A percentile compares a stretch with the other conserved stretches of the same genome.
These are phyloP conservation scores for Colletotrichum gloeosporioides DNA, from an alignment of 2,329 filamentous ascomycete genomes.

Conservation along the genomic window DNA sequence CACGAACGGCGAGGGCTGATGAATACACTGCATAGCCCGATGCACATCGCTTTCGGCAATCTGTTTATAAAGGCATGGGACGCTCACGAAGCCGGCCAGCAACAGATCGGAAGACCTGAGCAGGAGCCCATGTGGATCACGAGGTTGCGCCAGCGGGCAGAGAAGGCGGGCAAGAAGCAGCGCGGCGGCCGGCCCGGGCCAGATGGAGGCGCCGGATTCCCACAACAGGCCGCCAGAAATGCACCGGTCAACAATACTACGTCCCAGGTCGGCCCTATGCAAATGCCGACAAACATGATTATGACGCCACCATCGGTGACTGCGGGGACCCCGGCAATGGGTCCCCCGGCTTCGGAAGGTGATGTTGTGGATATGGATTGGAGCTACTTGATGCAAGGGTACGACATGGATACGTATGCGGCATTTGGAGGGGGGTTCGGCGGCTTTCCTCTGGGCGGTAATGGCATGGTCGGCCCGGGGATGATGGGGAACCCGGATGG, in stretches of 20 bases:
- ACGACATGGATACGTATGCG: slow-evolving; percentile 36
- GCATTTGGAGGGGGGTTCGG: slow-evolving; percentile 30
- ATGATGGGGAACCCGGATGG: slow-evolving; percentile 25
- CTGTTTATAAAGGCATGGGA: slow-evolving; percentile 70
- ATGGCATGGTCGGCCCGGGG: slow-evolving; percentile 22
- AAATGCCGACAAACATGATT: slow-evolving; percentile 32
- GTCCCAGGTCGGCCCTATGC: slow-evolving; percentile 24
- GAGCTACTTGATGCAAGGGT: slow-evolving; percentile 51
- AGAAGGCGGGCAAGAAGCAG: slow-evolving; percentile 33
- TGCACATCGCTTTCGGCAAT: slow-evolving; percentile 62
- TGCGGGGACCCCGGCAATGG: slow-evolving; percentile 22
- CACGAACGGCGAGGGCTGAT: slow-evolving; percentile 56
- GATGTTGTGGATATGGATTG: slow-evolving; percentile 51
- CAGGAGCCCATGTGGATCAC: slow-evolving; percentile 52
- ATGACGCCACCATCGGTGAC: slow-evolving; percentile 34
- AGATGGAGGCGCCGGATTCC: not conserved
- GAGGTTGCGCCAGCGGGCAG: slow-evolving; percentile 50
- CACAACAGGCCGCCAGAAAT: slow-evolving; percentile 29
- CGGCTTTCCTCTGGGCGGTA: slow-evolving; percentile 19
- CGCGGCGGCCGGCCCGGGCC: not conserved
- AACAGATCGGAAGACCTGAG: slow-evolving; percentile 46
- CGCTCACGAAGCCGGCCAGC: slow-evolving; percentile 54
- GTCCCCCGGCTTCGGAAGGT: slow-evolving; percentile 28
- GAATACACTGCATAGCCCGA: slow-evolving; percentile 56
- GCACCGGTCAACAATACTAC: slow-evolving; percentile 26